phyloP scores from a whole-genome alignment of 2,329 filamentous ascomycete species.

The Fusarium floridanum region DNA sequence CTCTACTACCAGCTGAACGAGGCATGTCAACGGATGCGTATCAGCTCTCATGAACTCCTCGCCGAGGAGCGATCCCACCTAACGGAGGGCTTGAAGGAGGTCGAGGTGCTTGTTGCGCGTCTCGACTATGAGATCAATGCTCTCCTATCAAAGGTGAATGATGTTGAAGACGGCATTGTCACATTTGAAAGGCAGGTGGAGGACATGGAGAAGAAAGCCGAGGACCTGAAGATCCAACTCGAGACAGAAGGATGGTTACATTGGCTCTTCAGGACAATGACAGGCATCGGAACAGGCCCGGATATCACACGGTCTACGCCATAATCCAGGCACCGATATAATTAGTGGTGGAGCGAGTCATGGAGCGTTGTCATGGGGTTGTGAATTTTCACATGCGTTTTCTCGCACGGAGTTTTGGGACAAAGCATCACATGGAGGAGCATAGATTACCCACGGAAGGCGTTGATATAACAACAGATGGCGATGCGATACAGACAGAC shows the following conservation, averaged over 20 bases:
- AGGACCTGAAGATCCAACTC: slow-evolving; percentile 72
- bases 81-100: slow-evolving; percentile 79
- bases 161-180: slow-evolving; percentile 85
- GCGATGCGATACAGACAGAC: background rate
- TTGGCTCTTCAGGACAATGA: slow-evolving; percentile 73
- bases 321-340: slow-evolving; percentile 25
- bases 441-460: slow-evolving; percentile 18
- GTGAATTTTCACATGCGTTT: slow-evolving; percentile 8
- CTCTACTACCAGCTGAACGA: slow-evolving; percentile 80
- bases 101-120: slow-evolving; percentile 85
- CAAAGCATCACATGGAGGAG: slow-evolving; percentile 9
- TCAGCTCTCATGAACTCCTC: slow-evolving; percentile 77
- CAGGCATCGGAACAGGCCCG: slow-evolving; percentile 71
- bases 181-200: slow-evolving; percentile 85
- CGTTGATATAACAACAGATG: slow-evolving; percentile 18
- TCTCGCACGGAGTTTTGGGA: slow-evolving; percentile 36
- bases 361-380: slow-evolving; percentile 10
- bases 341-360: background rate
- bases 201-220: slow-evolving; percentile 75
- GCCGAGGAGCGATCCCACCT: slow-evolving; percentile 76
- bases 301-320: slow-evolving; percentile 59
- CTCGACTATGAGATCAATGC: slow-evolving; percentile 92
- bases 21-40: slow-evolving; percentile 75
- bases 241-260: slow-evolving; percentile 74
- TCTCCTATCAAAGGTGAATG: slow-evolving; percentile 83